Evolutionary conservation across 306 rosid species (phyloP).

Genomic region (Castanopsis chinensis): DNA sequence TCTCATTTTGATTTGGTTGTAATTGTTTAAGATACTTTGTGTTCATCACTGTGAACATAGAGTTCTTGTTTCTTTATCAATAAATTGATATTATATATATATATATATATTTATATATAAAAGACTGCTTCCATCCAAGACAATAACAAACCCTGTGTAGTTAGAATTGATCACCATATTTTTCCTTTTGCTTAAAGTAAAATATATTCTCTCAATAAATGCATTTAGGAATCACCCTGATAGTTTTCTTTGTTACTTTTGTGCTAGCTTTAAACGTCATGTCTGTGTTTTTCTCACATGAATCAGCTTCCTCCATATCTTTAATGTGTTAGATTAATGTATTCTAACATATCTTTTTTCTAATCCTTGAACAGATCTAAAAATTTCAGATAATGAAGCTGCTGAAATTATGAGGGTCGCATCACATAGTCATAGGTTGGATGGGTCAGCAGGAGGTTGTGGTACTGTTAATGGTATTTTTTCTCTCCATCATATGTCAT

Average conservation of each 20-base stretch:
- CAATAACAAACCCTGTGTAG: too few species aligned
- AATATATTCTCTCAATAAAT: too few species aligned
- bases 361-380: conserved; percentile 48
- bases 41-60: too few species aligned
- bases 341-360: neutral
- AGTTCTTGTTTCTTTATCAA: too few species aligned
- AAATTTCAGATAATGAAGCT: conserved; percentile 64
- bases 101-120: too few species aligned
- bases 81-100: too few species aligned
- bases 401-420: conserved; percentile 64
- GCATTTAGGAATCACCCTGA: neutral
- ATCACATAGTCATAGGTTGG: conserved; percentile 43
- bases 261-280: neutral
- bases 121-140: neutral
- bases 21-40: too few species aligned
- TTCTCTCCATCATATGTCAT: conserved; percentile 5
- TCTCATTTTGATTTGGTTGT: too few species aligned
- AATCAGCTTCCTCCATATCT: neutral
- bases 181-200: too few species aligned
- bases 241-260: neutral
- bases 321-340: neutral
- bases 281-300: neutral
- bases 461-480: conserved; percentile 52
- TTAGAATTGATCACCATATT: too few species aligned
- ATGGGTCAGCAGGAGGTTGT: conserved; percentile 34